These are phyloP conservation scores for Homolaphlyctis polyrhiza DNA, from an alignment of 371 early-diverging fungal species.

Conservation along the genomic window DNA sequence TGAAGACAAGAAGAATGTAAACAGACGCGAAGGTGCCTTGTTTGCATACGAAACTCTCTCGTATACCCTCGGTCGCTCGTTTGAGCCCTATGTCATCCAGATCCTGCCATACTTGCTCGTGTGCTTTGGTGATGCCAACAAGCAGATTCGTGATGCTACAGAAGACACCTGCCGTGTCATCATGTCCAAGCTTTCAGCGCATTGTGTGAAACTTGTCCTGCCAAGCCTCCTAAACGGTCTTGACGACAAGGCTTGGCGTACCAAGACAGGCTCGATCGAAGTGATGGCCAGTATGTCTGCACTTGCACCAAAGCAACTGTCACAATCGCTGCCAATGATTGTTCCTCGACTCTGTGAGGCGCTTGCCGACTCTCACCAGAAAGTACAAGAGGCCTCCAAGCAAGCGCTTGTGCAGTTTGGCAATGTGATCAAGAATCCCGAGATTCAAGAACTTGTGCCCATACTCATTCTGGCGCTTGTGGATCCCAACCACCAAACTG, in stretches of 20 bases:
- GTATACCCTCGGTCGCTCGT: slow-evolving; percentile 78
- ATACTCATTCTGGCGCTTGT: slow-evolving; percentile 79
- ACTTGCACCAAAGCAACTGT: slow-evolving; percentile 93
- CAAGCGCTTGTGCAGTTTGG: slow-evolving; percentile 84
- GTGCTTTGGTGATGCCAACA: slow-evolving; percentile 80
- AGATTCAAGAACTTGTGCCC: slow-evolving; percentile 89
- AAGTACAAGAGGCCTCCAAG: slow-evolving; percentile 87
- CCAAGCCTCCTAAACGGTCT: slow-evolving; percentile 84
- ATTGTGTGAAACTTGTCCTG: slow-evolving; percentile 92
- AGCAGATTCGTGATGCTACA: slow-evolving; percentile 90
- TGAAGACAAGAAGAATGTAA: slow-evolving; percentile 65
- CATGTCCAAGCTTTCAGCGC: slow-evolving; percentile 93
- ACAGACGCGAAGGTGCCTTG: slow-evolving; percentile 87
- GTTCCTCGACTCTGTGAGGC: slow-evolving; percentile 89
- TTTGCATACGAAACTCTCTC: slow-evolving; percentile 91
- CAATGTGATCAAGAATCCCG: slow-evolving; percentile 94
- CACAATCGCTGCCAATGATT: slow-evolving; percentile 82
- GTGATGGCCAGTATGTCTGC: slow-evolving; percentile 94
- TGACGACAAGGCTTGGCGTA: slow-evolving; percentile 89
- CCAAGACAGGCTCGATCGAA: slow-evolving; percentile 93
- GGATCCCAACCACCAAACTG: slow-evolving; percentile 84
- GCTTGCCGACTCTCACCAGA: slow-evolving; percentile 86
- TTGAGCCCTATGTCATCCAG: slow-evolving; percentile 96
- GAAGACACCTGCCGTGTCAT: slow-evolving; percentile 87
- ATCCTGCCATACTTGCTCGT: slow-evolving; percentile 81